Evolutionary conservation across 805 yeast species (phyloP).

Genomic region (Candida bentonensis): DNA sequence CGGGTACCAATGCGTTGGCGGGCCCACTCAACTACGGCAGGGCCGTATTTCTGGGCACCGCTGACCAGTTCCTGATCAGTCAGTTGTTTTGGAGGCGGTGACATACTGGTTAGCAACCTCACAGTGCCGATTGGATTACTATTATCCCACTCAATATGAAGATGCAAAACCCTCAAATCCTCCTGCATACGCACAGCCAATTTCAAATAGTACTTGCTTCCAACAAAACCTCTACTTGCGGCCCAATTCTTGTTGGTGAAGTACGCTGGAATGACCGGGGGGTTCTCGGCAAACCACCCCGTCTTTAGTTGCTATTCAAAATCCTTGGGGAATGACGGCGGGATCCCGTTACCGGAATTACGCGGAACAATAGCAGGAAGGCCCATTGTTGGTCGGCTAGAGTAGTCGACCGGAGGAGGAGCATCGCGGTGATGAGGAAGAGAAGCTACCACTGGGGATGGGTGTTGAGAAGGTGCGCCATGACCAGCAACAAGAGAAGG

Average conservation of each 20-base stretch:
- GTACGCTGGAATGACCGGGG: slow-evolving; percentile 14
- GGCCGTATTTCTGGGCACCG: slow-evolving; percentile 17
- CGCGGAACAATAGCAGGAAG: slow-evolving; percentile 2
- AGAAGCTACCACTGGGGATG: background rate
- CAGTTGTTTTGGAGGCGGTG: slow-evolving; percentile 29
- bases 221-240: slow-evolving; percentile 9
- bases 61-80: slow-evolving; percentile 14
- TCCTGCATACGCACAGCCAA: slow-evolving; percentile 17
- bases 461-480: background rate
- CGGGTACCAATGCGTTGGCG: slow-evolving; percentile 19
- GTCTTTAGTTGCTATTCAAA: slow-evolving; percentile 13
- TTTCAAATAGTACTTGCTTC: slow-evolving; percentile 14
- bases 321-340: slow-evolving; percentile 1
- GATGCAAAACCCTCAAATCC: slow-evolving; percentile 19
- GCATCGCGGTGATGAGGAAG: slow-evolving; percentile 3
- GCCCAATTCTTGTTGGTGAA: slow-evolving; percentile 3
- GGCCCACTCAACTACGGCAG: slow-evolving; percentile 21
- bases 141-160: slow-evolving; percentile 18
- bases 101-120: slow-evolving; percentile 21
- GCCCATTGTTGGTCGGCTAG: slow-evolving; percentile 5
- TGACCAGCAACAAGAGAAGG: background rate
- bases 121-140: slow-evolving; percentile 24
- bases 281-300: slow-evolving; percentile 14
- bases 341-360: slow-evolving; percentile 1
- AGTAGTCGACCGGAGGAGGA: slow-evolving; percentile 8